Evolutionary conservation across 1,284 basidiomycete species (phyloP), one percentile per base, ranked within the genome.

Genomic region (Sporisorium iseilematis-ciliati): DNA sequence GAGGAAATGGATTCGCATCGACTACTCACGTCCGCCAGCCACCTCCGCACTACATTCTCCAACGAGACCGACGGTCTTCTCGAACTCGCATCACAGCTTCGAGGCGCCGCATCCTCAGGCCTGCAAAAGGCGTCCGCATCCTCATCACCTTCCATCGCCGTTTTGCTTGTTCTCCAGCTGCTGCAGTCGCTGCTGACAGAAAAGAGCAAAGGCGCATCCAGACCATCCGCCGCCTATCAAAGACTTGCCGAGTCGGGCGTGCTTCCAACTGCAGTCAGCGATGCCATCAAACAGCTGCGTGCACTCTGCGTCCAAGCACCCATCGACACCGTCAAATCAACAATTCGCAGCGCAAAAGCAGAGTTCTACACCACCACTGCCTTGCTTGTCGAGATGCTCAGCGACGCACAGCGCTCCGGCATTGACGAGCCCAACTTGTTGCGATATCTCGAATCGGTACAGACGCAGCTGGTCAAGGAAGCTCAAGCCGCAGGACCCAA

Each of bases 341-440:
- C 59, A 26, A 45, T 38, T 11, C 26, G 21, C 20, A 63, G 59
- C 38, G 54, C 69, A 41, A 77, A 77, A 35, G 56, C 75, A 3
- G 57, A 70, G 12, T 62, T 73, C 41, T 77, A 70, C 52, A 74
- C 70, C 42, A 68, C 57, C 8, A 51, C 60, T 10, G 51, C 57
- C 4, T 33, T 56, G 52, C 64, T 76, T 21, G 53, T 81, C 52
- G 69, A 74, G 23, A 61, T 72, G 61, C 67, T 81, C 18, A 56
- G 60, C 42, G 72, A 73, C 31, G 42, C 48, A 2, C 49, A 58
- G 43, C 68, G 77, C 7, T 73, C 72, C 12, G 73, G 64, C 21
- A 73, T 81, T 38, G 76, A 79, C 25, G 79, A 81, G 57, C 50
- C 70, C 23, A 75, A 81, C 49, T 61, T 81, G 38, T 38, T 75